These are phyloP conservation scores for Xanthoparmelia taractica DNA, from an alignment of 495 filamentous ascomycete genomes.

Conservation along the genomic window DNA sequence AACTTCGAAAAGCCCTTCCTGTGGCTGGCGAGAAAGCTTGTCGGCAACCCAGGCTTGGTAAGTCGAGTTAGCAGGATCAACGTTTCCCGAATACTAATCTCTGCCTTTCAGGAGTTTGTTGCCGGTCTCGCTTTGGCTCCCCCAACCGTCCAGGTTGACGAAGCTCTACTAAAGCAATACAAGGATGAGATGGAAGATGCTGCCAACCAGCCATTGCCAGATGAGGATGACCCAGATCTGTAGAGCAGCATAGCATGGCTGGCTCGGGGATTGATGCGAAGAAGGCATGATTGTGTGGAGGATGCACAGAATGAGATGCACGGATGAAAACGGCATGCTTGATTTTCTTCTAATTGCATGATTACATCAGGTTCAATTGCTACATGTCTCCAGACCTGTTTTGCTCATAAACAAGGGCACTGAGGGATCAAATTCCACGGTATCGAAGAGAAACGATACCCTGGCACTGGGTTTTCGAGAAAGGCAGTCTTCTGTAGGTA, in stretches of 20 bases:
- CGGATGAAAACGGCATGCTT: neutral
- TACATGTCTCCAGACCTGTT: neutral
- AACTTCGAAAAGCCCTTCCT: slow-evolving; percentile 99
- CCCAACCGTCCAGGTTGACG: slow-evolving; percentile 81
- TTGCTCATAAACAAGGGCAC: neutral
- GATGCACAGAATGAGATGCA: slow-evolving; percentile 8
- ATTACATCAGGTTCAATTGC: slow-evolving; percentile 1
- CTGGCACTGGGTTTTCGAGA: slow-evolving; percentile 4
- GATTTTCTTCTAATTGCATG: slow-evolving; percentile 11
- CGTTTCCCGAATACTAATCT: slow-evolving; percentile 22
- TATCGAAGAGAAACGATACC: neutral
- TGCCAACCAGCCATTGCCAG: slow-evolving; percentile 76
- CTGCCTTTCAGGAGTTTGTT: slow-evolving; percentile 79
- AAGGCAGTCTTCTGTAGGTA: slow-evolving; percentile 14
- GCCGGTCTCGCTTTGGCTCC: slow-evolving; percentile 90
- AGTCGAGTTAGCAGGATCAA: slow-evolving; percentile 29
- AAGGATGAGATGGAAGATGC: slow-evolving; percentile 82
- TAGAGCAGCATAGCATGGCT: slow-evolving; percentile 33
- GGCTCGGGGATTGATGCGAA: neutral
- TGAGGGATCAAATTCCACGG: neutral
- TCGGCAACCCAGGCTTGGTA: slow-evolving; percentile 86
- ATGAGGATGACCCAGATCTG: slow-evolving; percentile 84
- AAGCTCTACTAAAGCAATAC: slow-evolving; percentile 71
- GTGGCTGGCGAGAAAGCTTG: slow-evolving; percentile 97
- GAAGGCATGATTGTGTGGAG: neutral